A percentile compares a stretch with the other conserved stretches of the same genome.
Conservation (phyloP, 2,329 filamentous ascomycete genomes). For the Ophiostoma sp. region DNA sequence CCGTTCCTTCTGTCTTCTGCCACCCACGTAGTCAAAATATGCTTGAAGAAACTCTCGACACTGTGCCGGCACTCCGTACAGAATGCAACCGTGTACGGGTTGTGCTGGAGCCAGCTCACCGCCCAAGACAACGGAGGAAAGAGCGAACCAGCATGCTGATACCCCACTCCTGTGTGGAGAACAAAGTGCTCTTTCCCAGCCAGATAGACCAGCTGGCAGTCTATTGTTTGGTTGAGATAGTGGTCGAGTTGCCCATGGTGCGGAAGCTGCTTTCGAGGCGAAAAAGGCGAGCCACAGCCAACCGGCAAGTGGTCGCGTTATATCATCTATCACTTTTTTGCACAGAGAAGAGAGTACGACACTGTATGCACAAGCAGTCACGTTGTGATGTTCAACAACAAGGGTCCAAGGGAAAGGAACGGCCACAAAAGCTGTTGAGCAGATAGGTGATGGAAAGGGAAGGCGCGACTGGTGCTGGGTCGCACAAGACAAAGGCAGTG, state of each 20-base stretch:
- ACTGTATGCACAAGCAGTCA: background rate
- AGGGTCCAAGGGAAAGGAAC: background rate
- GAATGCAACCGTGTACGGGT: background rate
- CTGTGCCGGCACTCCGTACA: conserved; percentile 11
- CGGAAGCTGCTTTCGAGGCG: background rate
- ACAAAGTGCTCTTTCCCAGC: background rate
- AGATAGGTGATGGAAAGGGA: background rate
- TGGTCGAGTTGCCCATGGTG: background rate
- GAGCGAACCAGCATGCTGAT: background rate
- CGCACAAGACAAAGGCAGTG: background rate
- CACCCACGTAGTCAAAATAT: background rate
- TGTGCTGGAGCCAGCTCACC: conserved; percentile 11
- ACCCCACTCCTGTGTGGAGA: conserved; percentile 8
- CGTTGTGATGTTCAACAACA: background rate
- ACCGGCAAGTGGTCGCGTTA: background rate
- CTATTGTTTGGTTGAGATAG: background rate
- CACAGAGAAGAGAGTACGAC: background rate
- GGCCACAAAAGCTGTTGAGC: background rate
- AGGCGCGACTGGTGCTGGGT: background rate
- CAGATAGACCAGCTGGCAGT: background rate
- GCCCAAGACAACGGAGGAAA: conserved; percentile 1
- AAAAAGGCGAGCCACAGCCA: background rate
- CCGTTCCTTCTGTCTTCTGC: background rate
- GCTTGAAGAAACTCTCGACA: background rate
- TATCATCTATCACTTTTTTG: background rate